These are phyloP conservation scores for Rhodotorula sp. DNA, from an alignment of 1,284 basidiomycete species.

Conservation along the genomic window DNA sequence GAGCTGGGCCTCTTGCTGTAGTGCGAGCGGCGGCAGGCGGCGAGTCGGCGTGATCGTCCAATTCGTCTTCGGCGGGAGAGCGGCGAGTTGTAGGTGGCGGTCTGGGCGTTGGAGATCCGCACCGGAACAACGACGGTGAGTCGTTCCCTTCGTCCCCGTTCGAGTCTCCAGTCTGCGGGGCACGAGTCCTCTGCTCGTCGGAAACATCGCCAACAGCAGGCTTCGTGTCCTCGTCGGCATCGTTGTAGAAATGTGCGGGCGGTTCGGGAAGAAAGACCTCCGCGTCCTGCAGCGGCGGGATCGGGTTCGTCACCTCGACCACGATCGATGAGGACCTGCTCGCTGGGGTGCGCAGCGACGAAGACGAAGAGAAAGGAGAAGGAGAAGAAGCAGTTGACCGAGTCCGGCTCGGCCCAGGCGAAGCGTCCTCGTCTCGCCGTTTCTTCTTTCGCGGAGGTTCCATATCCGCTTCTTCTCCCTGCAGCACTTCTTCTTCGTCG, in stretches of 20 bases:
- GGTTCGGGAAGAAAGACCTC: neutral
- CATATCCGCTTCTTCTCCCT: neutral
- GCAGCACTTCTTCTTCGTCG: neutral
- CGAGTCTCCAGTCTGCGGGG: no score
- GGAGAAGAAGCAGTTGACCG: neutral
- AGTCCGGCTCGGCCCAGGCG: neutral
- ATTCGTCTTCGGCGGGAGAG: neutral
- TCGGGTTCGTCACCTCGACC: no score
- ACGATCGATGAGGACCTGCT: no score
- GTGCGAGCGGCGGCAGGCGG: no score
- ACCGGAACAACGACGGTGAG: neutral
- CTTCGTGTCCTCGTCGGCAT: no score
- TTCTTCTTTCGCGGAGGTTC: no score
- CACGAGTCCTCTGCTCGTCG: no score
- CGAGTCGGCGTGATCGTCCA: no score
- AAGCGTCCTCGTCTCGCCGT: no score
- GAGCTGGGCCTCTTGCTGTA: no score
- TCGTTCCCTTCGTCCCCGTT: no score
- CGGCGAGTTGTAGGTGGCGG: neutral
- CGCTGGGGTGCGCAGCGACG: neutral
- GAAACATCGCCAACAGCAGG: no score
- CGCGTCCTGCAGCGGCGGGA: neutral
- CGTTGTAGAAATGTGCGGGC: neutral
- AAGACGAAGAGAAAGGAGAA: neutral
- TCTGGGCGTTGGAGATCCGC: neutral